Percentiles rank a stretch among this genome's conserved stretches.
Evolutionary conservation across 192 early-diverging fungal genomes (phyloP).

Genomic region (Coemansia sp.): DNA sequence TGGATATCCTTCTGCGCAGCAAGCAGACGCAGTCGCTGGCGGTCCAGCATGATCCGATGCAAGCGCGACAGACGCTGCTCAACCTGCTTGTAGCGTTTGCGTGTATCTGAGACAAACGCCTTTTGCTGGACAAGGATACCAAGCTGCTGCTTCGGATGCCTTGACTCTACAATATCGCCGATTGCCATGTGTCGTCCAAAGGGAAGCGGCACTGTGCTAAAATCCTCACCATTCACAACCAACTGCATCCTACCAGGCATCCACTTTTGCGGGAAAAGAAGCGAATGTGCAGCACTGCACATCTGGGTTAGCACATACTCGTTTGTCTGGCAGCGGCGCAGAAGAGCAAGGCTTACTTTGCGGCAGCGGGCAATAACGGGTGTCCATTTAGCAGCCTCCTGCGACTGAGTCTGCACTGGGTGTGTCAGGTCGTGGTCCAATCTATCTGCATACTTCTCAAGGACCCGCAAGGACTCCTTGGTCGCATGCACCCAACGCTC

Average conservation of each 20-base stretch:
- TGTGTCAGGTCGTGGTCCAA: conserved; percentile 43
- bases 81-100: conserved; percentile 33
- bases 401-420: conserved; percentile 22
- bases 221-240: neutral
- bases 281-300: conserved; percentile 15
- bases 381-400: conserved; percentile 44
- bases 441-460: conserved; percentile 27
- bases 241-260: neutral
- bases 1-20: conserved; percentile 40
- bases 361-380: conserved; percentile 51
- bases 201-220: conserved; percentile 4
- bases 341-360: conserved; percentile 43
- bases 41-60: conserved; percentile 48
- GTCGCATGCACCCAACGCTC: conserved; percentile 35
- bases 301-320: conserved; percentile 31
- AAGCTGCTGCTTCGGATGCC: neutral
- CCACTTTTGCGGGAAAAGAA: conserved; percentile 9
- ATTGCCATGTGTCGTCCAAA: conserved; percentile 12
- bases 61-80: conserved; percentile 45
- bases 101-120: conserved; percentile 2
- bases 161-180: conserved; percentile 13
- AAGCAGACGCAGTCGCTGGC: conserved; percentile 39
- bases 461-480: conserved; percentile 9
- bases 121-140: conserved; percentile 16
- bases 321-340: conserved; percentile 46